Percentiles rank a stretch among this genome's conserved stretches.
Evolutionary conservation across 371 early-diverging fungal genomes (phyloP).

Genomic region (Zychaea mexicana): DNA sequence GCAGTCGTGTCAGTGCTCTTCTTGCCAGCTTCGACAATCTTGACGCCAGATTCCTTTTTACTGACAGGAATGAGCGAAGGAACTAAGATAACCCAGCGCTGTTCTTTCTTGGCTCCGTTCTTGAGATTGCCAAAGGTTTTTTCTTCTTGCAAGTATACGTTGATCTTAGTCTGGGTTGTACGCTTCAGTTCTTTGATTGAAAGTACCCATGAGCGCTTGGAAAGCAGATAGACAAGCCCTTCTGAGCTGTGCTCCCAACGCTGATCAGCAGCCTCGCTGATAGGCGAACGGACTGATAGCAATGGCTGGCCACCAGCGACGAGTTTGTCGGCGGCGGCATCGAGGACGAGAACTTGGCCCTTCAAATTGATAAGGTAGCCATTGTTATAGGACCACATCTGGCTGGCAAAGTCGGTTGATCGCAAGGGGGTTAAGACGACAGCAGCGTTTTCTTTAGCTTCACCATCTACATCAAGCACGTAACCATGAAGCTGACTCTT

Average conservation of each 20-base stretch:
- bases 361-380: conserved; percentile 53
- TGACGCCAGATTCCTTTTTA: conserved; percentile 31
- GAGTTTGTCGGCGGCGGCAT: conserved; percentile 26
- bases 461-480: conserved; percentile 39
- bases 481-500: conserved; percentile 47
- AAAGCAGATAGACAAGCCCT: conserved; percentile 26
- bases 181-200: conserved; percentile 37
- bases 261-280: conserved; percentile 24
- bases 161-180: conserved; percentile 24
- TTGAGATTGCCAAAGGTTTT: conserved; percentile 30
- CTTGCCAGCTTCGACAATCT: conserved; percentile 40
- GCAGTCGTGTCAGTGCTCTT: conserved; percentile 18
- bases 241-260: conserved; percentile 44
- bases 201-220: conserved; percentile 35
- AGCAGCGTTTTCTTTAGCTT: conserved; percentile 20
- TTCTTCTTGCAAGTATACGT: conserved; percentile 43
- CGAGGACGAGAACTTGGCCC: conserved; percentile 36
- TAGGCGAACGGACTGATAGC: conserved; percentile 18
- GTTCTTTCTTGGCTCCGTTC: conserved; percentile 35
- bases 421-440: conserved; percentile 33
- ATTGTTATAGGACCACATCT: conserved; percentile 55
- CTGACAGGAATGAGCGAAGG: conserved; percentile 40
- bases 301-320: conserved; percentile 33
- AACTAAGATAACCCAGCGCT: conserved; percentile 45
- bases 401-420: conserved; percentile 43